Evolutionary conservation across 345 rosid species (phyloP).

Genomic region (Aurinia saxatilis): DNA sequence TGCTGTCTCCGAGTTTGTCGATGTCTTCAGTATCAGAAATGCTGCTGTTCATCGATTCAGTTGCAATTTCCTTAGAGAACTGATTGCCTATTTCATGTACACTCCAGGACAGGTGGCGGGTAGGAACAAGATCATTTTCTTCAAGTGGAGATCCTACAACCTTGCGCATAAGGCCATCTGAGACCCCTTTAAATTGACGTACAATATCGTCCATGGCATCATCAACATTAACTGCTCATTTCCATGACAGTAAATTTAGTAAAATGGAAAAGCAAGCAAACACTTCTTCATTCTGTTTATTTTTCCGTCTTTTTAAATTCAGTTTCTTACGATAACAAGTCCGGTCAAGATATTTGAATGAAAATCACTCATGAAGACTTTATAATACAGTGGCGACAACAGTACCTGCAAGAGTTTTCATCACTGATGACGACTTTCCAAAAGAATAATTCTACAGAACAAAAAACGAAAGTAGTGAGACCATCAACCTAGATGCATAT

Average conservation of each 20-base stretch:
- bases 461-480: constrained; percentile 22
- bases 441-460: constrained; percentile 79
- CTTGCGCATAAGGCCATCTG: constrained; percentile 81
- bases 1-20: constrained; percentile 39
- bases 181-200: constrained; percentile 87
- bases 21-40: constrained; percentile 65
- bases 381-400: not conserved
- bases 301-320: not conserved
- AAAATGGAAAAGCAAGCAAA: constrained; percentile 12
- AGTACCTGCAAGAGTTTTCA: constrained; percentile 91
- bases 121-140: constrained; percentile 36
- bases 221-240: constrained; percentile 80
- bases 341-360: not conserved
- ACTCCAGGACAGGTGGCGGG: constrained; percentile 53
- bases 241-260: not conserved
- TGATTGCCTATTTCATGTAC: constrained; percentile 46
- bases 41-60: constrained; percentile 55
- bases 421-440: constrained; percentile 90
- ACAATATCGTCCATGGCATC: constrained; percentile 96
- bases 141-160: constrained; percentile 56
- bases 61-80: constrained; percentile 36
- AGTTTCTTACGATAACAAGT: not conserved
- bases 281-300: not conserved
- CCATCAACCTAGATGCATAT: not conserved
- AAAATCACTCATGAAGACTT: too few relatives aligned